Evolutionary conservation across 371 early-diverging fungal genomes (phyloP).

Genomic region (Syncephalastrum sp.): DNA sequence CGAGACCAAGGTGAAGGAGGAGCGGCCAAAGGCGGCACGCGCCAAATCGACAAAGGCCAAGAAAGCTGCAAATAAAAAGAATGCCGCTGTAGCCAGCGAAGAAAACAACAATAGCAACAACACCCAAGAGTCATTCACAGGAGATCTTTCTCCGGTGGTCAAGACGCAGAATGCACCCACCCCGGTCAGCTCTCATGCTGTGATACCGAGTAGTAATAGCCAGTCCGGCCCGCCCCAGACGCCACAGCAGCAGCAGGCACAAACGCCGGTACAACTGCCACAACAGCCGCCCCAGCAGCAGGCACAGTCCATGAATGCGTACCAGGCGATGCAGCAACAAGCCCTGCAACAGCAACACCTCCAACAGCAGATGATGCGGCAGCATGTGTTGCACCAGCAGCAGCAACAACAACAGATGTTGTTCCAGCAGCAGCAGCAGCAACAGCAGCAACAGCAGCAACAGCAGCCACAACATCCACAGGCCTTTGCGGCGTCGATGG

Average conservation of each 20-base stretch:
- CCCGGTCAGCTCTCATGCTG: too few relatives aligned
- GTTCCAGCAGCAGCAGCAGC: constrained; percentile 2
- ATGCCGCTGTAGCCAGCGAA: background rate
- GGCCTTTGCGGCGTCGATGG: too few relatives aligned
- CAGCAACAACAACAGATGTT: constrained; percentile 9
- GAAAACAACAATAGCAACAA: constrained; percentile 3
- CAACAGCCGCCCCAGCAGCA: background rate
- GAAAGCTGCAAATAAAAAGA: constrained; percentile 7
- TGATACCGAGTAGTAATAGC: too few relatives aligned
- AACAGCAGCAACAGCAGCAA: constrained; percentile 2
- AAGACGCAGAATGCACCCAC: constrained; percentile 9
- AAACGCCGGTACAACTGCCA: constrained; percentile 12
- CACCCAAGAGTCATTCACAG: constrained; percentile 6
- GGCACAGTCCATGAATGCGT: too few relatives aligned
- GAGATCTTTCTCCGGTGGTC: constrained; percentile 13
- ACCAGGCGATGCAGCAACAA: constrained; percentile 2
- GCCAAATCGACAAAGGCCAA: constrained; percentile 10
- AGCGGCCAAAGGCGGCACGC: constrained; percentile 12
- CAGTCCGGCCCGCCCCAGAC: too few relatives aligned
- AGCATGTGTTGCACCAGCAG: constrained; percentile 6
- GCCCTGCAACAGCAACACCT: constrained; percentile 7
- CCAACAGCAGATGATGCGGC: constrained; percentile 1
- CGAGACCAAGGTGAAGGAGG: constrained; percentile 7
- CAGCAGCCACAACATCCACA: constrained; percentile 10
- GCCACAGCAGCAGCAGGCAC: background rate